Evolutionary conservation across 768 basidiomycete genomes (phyloP), one percentile per base, ranked within the genome.

Genomic region (Cyathus striatus): DNA sequence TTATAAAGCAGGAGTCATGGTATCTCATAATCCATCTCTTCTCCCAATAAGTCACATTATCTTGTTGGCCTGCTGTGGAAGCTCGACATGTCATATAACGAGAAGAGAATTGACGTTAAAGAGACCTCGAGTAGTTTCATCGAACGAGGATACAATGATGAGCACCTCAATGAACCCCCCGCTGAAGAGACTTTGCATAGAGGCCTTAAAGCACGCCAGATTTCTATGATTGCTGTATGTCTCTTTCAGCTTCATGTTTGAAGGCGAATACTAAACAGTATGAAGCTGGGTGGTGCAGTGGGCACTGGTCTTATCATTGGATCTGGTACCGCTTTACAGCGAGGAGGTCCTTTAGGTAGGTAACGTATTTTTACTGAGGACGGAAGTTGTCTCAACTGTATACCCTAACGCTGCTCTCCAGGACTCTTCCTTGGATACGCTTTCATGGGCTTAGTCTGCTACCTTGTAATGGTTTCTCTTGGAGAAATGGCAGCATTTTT

Each of bases 241-340:
- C 16, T 10, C 23, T 30, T 16, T 16, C 18, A 24, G 7, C 10
- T 10, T 33, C 32, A 6, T n/a, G 25, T 39, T 39, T n/a, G 27
- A 12, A 1, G n/a, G n/a, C n/a, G n/a, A n/a, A n/a, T n/a, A n/a
- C n/a, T n/a, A n/a, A n/a, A n/a, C n/a, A n/a, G n/a, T n/a, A n/a
- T n/a, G 10, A 49, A 69, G 69, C 62, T 76, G 14, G 73, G 72
- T 6, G 69, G 70, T 33, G 73, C 75, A n/a, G 63, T 75, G 4
- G 75, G 76, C 12, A 78, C 76, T 18, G 75, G 77, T 39, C 61
- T 79, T 14, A 73, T 78, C 49, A 79, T 81, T 37, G 72, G 72
- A 17, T 81, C 78, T 22, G 79, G 78, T 1, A 79, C 79, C 17
- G 81, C 78, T 6, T 62, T 83, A 13, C 61, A 67, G 32, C 63